Conservation (phyloP, 176 grass and related monocot species). For the Canna indica region DNA sequence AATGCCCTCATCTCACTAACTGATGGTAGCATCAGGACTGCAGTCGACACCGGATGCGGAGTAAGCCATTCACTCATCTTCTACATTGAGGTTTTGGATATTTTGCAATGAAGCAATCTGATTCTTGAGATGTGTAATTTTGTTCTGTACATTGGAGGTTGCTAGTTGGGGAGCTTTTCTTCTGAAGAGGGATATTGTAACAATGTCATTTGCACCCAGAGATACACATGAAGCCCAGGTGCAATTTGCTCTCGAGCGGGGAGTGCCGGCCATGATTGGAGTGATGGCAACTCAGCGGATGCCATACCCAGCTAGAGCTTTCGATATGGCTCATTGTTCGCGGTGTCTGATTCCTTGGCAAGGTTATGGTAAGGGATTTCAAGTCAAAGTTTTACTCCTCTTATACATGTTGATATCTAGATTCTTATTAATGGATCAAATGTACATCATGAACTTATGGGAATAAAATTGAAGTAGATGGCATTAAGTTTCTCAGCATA, state of each 20-base stretch:
- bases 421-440: too few species aligned
- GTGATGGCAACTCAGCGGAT: slow-evolving; percentile 6
- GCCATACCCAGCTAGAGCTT: slow-evolving; percentile 19
- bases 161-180: slow-evolving; percentile 20
- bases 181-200: slow-evolving; percentile 9
- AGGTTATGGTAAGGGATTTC: background rate
- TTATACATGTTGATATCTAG: background rate
- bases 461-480: too few species aligned
- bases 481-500: too few species aligned
- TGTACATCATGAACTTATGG: too few species aligned
- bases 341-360: slow-evolving; percentile 16
- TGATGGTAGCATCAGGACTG: slow-evolving; percentile 17
- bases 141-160: slow-evolving; percentile 2
- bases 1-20: slow-evolving; percentile 10
- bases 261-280: slow-evolving; percentile 17
- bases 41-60: slow-evolving; percentile 14
- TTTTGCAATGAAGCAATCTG: background rate
- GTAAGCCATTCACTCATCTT: background rate
- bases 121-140: background rate
- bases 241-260: slow-evolving; percentile 17
- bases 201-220: slow-evolving; percentile 18
- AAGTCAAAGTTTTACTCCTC: background rate
- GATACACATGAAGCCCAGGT: slow-evolving; percentile 18
- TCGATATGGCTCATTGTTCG: slow-evolving; percentile 19
- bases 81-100: background rate